These are phyloP conservation scores for Pseudocercospora musae DNA, from an alignment of 2,329 filamentous ascomycete genomes.

Conservation along the genomic window DNA sequence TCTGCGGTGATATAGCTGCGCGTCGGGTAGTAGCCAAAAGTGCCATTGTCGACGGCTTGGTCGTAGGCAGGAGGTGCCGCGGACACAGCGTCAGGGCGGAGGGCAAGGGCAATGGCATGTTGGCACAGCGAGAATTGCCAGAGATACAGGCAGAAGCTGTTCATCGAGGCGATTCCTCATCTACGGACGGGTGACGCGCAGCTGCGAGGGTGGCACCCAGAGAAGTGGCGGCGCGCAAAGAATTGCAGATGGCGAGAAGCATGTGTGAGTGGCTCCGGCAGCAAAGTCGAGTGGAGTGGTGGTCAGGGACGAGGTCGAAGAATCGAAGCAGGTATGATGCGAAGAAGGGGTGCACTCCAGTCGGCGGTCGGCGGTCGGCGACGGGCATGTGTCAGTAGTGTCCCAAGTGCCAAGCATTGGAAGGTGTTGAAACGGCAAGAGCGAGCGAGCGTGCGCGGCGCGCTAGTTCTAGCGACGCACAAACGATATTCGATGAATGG, in stretches of 20 bases:
- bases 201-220: neutral
- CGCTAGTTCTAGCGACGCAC: neutral
- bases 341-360: neutral
- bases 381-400: too few relatives aligned
- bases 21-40: slow-evolving; percentile 30
- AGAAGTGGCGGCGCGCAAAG: neutral
- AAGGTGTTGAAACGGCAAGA: neutral
- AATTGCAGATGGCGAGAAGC: neutral
- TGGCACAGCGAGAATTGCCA: slow-evolving; percentile 27
- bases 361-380: too few relatives aligned
- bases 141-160: slow-evolving; percentile 21
- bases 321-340: neutral
- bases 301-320: neutral
- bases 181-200: neutral
- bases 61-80: slow-evolving; percentile 21
- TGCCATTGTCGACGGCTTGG: slow-evolving; percentile 29
- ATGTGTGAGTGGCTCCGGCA: neutral
- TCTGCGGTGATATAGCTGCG: slow-evolving; percentile 26
- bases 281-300: neutral
- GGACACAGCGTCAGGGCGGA: neutral
- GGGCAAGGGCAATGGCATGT: slow-evolving; percentile 7
- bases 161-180: slow-evolving; percentile 20
- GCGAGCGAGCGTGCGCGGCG: too few relatives aligned
- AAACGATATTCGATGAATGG: neutral
- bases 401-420: neutral